Conservation (phyloP, 2,329 filamentous ascomycete genomes). For the Colletotrichum sp. region DNA sequence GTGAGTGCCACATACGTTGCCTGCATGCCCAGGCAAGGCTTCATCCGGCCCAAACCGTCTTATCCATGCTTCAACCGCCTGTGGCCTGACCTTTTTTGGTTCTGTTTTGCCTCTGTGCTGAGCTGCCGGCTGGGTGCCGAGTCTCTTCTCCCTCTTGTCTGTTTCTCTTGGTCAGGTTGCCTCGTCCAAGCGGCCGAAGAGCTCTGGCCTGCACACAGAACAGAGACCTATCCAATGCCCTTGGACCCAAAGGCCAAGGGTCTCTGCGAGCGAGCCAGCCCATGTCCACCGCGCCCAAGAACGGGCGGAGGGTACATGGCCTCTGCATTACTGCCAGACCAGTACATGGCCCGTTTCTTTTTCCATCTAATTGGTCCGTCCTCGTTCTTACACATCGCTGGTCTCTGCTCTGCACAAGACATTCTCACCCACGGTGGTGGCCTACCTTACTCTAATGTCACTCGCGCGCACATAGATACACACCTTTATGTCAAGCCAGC, state of each 20-base stretch:
- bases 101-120: conserved; percentile 7
- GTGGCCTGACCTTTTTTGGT: not conserved
- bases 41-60: conserved; percentile 14
- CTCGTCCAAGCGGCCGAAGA: conserved; percentile 15
- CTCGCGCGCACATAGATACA: conserved; percentile 1
- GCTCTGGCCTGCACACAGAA: not conserved
- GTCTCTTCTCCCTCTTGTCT: not conserved
- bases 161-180: not conserved
- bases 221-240: conserved; percentile 13
- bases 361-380: conserved; percentile 1
- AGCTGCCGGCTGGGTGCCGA: not conserved
- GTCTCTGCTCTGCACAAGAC: not conserved
- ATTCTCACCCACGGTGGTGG: not conserved
- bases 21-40: conserved; percentile 9
- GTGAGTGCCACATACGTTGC: conserved; percentile 13
- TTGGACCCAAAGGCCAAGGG: conserved; percentile 10
- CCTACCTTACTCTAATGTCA: not conserved
- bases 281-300: conserved; percentile 30
- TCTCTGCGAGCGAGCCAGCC: conserved; percentile 10
- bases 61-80: not conserved
- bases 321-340: conserved; percentile 19
- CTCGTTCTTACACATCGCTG: not conserved
- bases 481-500: conserved; percentile 7
- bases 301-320: conserved; percentile 35
- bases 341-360: conserved; percentile 12